phyloP scores from a whole-genome alignment of 352 stramenopile genomes.

The Phytophthora ramorum region DNA sequence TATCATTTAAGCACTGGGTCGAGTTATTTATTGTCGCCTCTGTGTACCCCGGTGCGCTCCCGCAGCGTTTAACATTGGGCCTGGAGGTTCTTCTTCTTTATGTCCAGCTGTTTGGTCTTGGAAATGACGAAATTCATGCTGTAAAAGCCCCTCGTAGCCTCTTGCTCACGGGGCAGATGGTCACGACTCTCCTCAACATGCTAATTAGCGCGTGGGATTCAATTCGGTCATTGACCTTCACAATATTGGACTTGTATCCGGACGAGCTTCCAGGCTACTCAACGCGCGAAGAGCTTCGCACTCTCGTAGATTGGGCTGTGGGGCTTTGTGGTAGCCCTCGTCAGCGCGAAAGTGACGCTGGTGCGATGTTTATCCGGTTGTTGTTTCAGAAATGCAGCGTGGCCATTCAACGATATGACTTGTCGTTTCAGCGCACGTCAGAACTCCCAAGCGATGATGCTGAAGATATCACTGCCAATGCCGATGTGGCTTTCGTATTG shows the following conservation, averaged over 20 bases:
- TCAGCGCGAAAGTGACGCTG: conserved; percentile 86
- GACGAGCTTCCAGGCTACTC: conserved; percentile 67
- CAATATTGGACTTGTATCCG: conserved; percentile 76
- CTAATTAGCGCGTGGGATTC: conserved; percentile 85
- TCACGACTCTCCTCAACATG: conserved; percentile 78
- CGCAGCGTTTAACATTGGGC: conserved; percentile 74
- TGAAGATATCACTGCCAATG: conserved; percentile 12
- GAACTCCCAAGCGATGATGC: conserved; percentile 5
- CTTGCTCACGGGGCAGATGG: conserved; percentile 65
- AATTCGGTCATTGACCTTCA: conserved; percentile 71
- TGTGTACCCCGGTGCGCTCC: conserved; percentile 69
- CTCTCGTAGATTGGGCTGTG: conserved; percentile 74
- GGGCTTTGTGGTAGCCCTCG: conserved; percentile 74
- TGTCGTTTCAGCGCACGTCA: conserved; percentile 36
- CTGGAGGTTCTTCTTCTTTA: conserved; percentile 78
- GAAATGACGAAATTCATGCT: conserved; percentile 8
- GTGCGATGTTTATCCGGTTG: conserved; percentile 86
- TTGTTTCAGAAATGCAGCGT: conserved; percentile 70
- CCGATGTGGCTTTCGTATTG: conserved; percentile 60
- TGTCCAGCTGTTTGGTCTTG: conserved; percentile 74
- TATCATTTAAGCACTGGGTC: conserved; percentile 70
- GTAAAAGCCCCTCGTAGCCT: conserved; percentile 28
- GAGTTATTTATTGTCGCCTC: conserved; percentile 71
- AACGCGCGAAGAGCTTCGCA: conserved; percentile 42
- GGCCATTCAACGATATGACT: conserved; percentile 48